Base-by-base conservation (phyloP, 192 early-diverging fungal genomes). In the Linnemannia exigua region DNA sequence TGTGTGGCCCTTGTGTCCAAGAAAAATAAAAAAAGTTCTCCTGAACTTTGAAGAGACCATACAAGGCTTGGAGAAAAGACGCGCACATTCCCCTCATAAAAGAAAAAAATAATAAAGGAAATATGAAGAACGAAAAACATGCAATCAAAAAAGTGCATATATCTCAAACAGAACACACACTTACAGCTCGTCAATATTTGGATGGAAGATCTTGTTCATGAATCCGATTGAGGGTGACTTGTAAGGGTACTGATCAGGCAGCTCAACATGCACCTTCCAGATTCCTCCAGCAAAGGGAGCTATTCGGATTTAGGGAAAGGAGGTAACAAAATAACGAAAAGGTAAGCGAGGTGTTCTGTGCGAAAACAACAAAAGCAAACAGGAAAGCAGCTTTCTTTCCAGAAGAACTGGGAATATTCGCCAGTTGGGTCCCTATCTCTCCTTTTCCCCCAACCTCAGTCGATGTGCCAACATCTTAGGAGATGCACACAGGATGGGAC, bases 151-250 rank as follows among this genome's bases (percentile, higher is more conserved):
- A n/a, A 22, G 25, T n/a, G 22, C 58, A 31, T 47, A 72, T 61
- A 9, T 22, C 20, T 9, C 68, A 67, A 48, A 28, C 44, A 48
- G 28, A 70, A 54, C 46, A 25, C 50, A 17, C 17, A 5, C 63
- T 89, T 84, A 97, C 92, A 98, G 91, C 88, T 99, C 99, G 89
- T 99, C 99, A 72, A 99, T 99, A 89, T 99, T 99, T 19, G 99
- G 99, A 81, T 99, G 99, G 88, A 98, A 99, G 77, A 99, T 99
- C 88, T 95, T 98, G 93, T 99, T 99, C 91, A 97, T 96, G 86
- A 99, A 99, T 15, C 99, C 99, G 75, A 99, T 99, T 63, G 97
- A 98, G 20, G 98, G 99, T 36, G 97, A 98, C 90, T 98, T 98
- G 93, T 97, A 99, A 15, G 99, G 99, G 80, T 99, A 99, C 82